Percentiles rank a stretch among this genome's conserved stretches.
Evolutionary conservation across 768 basidiomycete species (phyloP).

Genomic region (Leucosporidium creatinivorum): DNA sequence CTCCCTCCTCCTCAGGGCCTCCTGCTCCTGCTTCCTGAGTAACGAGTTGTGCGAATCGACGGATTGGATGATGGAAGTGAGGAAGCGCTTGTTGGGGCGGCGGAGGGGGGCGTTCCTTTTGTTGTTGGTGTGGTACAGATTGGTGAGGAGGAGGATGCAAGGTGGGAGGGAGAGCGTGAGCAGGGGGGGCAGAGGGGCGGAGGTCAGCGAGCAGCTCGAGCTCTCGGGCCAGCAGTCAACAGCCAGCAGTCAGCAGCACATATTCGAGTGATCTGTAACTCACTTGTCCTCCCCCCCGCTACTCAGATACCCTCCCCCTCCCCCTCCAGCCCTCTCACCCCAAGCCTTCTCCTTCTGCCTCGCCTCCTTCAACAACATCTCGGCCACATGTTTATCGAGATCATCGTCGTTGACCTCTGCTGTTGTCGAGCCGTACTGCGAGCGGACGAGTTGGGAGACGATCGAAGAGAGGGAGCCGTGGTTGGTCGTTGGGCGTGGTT

Average conservation of each 20-base stretch:
- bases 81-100: conserved; percentile 53
- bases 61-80: conserved; percentile 65
- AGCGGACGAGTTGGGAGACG: conserved; percentile 24
- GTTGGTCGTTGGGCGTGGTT: background rate
- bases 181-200: background rate
- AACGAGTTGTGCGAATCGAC: conserved; percentile 95
- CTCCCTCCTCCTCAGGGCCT: conserved; percentile 35
- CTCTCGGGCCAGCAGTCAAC: background rate
- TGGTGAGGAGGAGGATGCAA: background rate
- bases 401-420: conserved; percentile 44
- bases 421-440: conserved; percentile 7
- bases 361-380: conserved; percentile 84
- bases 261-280: background rate
- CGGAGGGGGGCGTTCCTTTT: conserved; percentile 47
- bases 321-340: conserved; percentile 6
- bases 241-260: too few species aligned
- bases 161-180: conserved; percentile 49
- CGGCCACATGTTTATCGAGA: conserved; percentile 83
- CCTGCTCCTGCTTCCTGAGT: conserved; percentile 47
- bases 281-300: conserved; percentile 23
- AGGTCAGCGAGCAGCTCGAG: background rate
- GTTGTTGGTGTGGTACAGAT: background rate
- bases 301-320: conserved; percentile 46
- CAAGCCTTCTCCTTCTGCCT: conserved; percentile 82
- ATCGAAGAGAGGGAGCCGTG: conserved; percentile 20